Conservation (phyloP, 495 filamentous ascomycete genomes). For the Margaritispora aquatica region DNA sequence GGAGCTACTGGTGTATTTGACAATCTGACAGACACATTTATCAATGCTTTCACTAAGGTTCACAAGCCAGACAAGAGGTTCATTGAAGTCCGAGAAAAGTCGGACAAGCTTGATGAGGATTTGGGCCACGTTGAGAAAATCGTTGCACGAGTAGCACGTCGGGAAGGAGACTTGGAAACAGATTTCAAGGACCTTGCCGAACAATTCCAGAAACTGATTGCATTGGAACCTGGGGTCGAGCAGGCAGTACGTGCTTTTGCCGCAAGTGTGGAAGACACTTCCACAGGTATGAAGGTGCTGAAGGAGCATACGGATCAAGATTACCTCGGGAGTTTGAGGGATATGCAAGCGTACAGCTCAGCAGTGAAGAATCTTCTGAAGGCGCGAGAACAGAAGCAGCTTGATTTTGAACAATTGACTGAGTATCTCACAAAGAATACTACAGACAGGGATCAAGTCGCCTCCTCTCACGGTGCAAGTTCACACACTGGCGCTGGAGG, state of each 20-base stretch:
- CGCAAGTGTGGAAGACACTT: conserved; percentile 75
- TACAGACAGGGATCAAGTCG: conserved; percentile 80
- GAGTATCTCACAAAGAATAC: conserved; percentile 91
- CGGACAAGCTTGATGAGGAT: conserved; percentile 93
- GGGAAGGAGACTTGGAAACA: conserved; percentile 81
- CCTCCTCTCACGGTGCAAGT: conserved; percentile 53
- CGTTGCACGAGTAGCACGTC: conserved; percentile 77
- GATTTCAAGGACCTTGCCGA: conserved; percentile 86
- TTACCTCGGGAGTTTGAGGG: conserved; percentile 82
- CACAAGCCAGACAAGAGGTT: conserved; percentile 94
- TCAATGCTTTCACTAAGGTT: conserved; percentile 94
- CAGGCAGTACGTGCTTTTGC: conserved; percentile 76
- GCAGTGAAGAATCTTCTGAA: conserved; percentile 84
- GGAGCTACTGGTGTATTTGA: conserved; percentile 72
- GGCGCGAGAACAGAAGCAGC: conserved; percentile 92
- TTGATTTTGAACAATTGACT: conserved; percentile 92
- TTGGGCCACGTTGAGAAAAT: conserved; percentile 90
- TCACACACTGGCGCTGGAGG: conserved; percentile 65
- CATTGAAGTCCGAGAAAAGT: conserved; percentile 87
- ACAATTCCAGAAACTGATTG: conserved; percentile 88
- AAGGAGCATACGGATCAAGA: conserved; percentile 94
- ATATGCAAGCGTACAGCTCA: conserved; percentile 88
- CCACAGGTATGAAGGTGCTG: conserved; percentile 62
- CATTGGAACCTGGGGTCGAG: conserved; percentile 84
- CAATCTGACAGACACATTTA: conserved; percentile 89